These are phyloP conservation scores for Posidonia australis DNA, from an alignment of 106 monocot species.

Conservation along the genomic window DNA sequence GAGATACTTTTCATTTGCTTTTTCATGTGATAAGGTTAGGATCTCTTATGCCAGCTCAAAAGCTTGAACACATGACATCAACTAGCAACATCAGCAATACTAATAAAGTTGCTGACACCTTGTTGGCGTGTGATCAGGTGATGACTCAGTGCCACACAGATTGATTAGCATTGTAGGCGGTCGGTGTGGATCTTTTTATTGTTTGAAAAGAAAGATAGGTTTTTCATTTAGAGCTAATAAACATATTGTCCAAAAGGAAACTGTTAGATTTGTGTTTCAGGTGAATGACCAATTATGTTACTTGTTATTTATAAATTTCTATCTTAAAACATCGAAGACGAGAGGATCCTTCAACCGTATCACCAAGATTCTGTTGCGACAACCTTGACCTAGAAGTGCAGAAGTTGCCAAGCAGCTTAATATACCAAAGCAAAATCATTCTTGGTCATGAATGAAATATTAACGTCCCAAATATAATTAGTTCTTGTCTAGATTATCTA, in stretches of 20 bases:
- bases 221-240: background rate
- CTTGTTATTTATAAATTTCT: background rate
- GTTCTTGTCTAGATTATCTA: background rate
- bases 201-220: background rate
- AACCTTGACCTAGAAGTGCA: too few relatives aligned
- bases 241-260: background rate
- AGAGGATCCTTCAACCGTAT: background rate
- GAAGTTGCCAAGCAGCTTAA: too few relatives aligned
- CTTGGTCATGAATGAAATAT: too few relatives aligned
- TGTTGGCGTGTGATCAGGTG: constrained; percentile 2
- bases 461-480: background rate
- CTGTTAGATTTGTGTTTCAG: background rate
- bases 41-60: constrained; percentile 5
- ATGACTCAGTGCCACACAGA: constrained; percentile 1
- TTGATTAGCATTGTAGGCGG: background rate
- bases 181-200: background rate
- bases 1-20: too few relatives aligned
- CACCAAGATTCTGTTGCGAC: background rate
- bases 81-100: background rate
- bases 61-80: constrained; percentile 3
- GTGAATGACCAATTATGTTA: background rate
- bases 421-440: too few relatives aligned
- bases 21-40: background rate
- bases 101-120: background rate
- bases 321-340: background rate